phyloP scores from a whole-genome alignment of 2,329 filamentous ascomycete species.

The Colletotrichum noveboracense region DNA sequence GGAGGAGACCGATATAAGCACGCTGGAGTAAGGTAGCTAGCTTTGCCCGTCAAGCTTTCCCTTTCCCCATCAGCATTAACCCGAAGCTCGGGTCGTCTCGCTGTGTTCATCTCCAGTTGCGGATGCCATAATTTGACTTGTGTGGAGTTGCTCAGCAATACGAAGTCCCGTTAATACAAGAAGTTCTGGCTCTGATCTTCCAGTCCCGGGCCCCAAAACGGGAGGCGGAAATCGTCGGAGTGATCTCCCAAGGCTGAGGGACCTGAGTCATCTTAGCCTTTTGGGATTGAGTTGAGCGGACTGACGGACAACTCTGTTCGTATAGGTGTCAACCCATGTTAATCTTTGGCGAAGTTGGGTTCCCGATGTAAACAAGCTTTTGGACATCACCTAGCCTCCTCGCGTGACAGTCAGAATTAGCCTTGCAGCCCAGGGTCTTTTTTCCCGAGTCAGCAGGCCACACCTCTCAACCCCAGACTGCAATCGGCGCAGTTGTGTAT shows the following conservation, averaged over 20 bases:
- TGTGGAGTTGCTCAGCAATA: background rate
- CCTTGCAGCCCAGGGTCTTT: background rate
- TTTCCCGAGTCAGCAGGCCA: background rate
- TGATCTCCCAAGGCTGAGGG: background rate
- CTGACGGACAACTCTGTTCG: background rate
- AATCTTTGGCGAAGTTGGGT: background rate
- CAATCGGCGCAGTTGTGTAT: background rate
- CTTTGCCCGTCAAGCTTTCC: slow-evolving; percentile 21
- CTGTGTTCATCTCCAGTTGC: background rate
- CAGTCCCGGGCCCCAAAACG: background rate
- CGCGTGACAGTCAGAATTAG: background rate
- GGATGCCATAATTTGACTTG: background rate
- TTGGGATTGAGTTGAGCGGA: background rate
- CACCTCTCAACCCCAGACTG: background rate
- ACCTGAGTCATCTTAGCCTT: background rate
- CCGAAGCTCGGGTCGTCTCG: background rate
- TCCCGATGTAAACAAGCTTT: slow-evolving; percentile 7
- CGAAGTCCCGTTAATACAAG: background rate
- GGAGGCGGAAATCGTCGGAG: background rate
- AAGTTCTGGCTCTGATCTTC: background rate
- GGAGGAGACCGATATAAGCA: slow-evolving; percentile 76
- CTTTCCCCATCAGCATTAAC: background rate
- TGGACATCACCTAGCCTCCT: background rate
- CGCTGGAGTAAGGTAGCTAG: slow-evolving; percentile 48
- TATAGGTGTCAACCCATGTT: background rate